A percentile compares a stretch with the other conserved stretches of the same genome.
phyloP scores from a whole-genome alignment of 2,329 filamentous ascomycete genomes.

The Chrysosporium keratinophilum region DNA sequence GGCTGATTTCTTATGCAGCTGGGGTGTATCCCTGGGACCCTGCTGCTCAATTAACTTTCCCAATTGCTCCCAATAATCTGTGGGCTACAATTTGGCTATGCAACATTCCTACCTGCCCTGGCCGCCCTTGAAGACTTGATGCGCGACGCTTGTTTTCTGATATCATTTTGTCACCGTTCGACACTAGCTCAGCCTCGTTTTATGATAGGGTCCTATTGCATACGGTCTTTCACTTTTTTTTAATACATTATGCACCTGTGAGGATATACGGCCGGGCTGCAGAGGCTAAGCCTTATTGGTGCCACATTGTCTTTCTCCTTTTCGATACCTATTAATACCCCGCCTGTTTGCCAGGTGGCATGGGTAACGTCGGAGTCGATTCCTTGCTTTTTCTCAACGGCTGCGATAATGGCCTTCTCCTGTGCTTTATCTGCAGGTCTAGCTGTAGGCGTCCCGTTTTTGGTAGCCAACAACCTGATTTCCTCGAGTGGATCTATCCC shows the following conservation, averaged over 20 bases:
- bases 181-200: constrained; percentile 1
- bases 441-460: constrained; percentile 6
- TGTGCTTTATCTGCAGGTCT: background rate
- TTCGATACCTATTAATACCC: constrained; percentile 9
- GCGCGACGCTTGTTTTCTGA: constrained; percentile 8
- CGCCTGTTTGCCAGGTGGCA: constrained; percentile 16
- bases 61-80: background rate
- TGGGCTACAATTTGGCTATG: background rate
- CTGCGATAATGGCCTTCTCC: background rate
- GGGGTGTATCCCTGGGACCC: constrained; percentile 6
- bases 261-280: background rate
- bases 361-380: constrained; percentile 3
- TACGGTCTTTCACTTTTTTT: background rate
- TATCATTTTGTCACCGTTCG: background rate
- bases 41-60: background rate
- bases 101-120: background rate
- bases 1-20: constrained; percentile 6
- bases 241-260: background rate
- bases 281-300: constrained; percentile 12
- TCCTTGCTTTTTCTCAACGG: background rate
- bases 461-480: constrained; percentile 6
- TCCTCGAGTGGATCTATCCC: background rate
- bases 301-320: constrained; percentile 14
- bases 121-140: background rate
- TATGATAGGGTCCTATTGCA: background rate